These are phyloP conservation scores for Saccharomycopsis sp. DNA, from an alignment of 805 yeast genomes.

Conservation along the genomic window DNA sequence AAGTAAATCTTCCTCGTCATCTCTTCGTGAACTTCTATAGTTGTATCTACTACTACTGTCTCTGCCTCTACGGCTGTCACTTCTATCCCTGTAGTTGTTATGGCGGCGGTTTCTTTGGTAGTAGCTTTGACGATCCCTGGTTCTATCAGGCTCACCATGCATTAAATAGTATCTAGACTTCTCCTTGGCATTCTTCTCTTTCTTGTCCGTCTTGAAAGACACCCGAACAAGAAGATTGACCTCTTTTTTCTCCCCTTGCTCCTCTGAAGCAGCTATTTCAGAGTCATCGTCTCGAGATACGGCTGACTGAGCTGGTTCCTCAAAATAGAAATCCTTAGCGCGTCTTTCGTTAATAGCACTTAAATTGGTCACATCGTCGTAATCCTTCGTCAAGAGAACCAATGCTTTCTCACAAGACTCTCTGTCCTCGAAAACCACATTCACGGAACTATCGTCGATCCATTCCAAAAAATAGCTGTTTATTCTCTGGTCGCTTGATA, in stretches of 20 bases:
- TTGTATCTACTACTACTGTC: conserved; percentile 13
- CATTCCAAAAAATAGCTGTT: conserved; percentile 42
- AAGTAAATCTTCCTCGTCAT: conserved; percentile 31
- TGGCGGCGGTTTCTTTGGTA: conserved; percentile 9
- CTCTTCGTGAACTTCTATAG: conserved; percentile 5
- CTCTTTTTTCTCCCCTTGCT: conserved; percentile 30
- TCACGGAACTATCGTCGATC: conserved; percentile 58
- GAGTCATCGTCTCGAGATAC: conserved; percentile 5
- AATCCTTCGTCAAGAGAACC: conserved; percentile 28
- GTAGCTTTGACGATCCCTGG: conserved; percentile 24
- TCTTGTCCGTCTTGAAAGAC: conserved; percentile 48
- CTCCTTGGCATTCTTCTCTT: conserved; percentile 48
- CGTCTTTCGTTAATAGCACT: conserved; percentile 22
- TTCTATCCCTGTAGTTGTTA: conserved; percentile 20
- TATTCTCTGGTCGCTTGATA: conserved; percentile 17
- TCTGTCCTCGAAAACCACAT: conserved; percentile 34
- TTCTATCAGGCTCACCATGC: conserved; percentile 61
- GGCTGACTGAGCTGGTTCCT: conserved; percentile 2
- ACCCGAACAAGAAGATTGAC: conserved; percentile 39
- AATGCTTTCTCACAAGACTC: conserved; percentile 29
- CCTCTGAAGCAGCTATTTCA: conserved; percentile 22
- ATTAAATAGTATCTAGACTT: conserved; percentile 58
- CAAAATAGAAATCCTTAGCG: conserved; percentile 25
- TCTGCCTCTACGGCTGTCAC: conserved; percentile 16
- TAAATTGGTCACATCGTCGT: conserved; percentile 17